These are phyloP conservation scores for Cynara cardunculus DNA, from an alignment of 129 eudicot genomes.

Conservation along the genomic window DNA sequence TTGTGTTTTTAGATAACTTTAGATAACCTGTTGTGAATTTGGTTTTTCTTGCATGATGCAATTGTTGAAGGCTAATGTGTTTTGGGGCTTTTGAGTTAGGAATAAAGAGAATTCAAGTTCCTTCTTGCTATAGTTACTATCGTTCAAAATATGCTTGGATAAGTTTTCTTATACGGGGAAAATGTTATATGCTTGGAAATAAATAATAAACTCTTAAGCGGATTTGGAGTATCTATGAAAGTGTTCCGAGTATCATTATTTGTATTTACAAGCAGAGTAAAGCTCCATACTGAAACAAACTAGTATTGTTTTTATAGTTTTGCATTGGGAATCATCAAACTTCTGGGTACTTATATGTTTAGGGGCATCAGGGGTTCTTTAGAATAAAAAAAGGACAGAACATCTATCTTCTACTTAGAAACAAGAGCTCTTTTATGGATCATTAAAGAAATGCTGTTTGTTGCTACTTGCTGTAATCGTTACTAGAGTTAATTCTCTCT, in stretches of 20 bases:
- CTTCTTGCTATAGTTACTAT: neutral
- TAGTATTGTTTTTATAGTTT: conserved; percentile 12
- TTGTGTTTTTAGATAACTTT: neutral
- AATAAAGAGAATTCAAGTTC: neutral
- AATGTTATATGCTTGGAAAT: neutral
- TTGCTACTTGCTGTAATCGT: conserved; percentile 1
- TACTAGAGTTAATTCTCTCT: neutral
- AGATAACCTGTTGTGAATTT: neutral
- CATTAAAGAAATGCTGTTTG: conserved; percentile 2
- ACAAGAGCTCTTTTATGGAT: neutral
- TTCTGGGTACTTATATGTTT: neutral
- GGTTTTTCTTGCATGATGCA: neutral
- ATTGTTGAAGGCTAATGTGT: conserved; percentile 2
- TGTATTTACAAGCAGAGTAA: neutral
- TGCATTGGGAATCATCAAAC: neutral
- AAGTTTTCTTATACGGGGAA: neutral
- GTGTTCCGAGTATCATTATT: neutral
- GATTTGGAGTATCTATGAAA: neutral
- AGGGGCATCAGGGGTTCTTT: neutral
- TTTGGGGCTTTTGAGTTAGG: conserved; percentile 8
- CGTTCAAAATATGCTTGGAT: neutral
- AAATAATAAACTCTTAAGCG: neutral
- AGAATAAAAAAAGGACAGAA: neutral
- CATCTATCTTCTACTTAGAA: neutral
- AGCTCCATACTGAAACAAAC: neutral